Base-by-base conservation (phyloP, 2,329 filamentous ascomycete genomes). In the Fusarium concolor region DNA sequence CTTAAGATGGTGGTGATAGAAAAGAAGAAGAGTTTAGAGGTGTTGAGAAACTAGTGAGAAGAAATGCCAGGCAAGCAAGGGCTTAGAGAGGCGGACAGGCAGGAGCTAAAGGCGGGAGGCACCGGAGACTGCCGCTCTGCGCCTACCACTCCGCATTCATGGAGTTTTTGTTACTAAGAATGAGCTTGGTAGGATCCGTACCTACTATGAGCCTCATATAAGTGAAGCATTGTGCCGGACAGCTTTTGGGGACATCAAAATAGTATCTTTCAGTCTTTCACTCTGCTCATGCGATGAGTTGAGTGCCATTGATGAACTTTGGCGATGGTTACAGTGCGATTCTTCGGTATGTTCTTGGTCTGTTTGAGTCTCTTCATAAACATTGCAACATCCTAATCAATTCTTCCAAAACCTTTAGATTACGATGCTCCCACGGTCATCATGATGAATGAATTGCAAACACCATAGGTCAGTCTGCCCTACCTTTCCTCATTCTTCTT, bases 51-150 rank as follows among this genome's bases (percentile, higher is more conserved):
- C 8, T 9, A 47, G 14, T 14, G 4, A 31, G 18, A 28, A 33
- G 26, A n/a, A 33, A 20, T 31, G 41, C 22, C 18, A 31, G 12
- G 29, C 29, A 11, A 14, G 29, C 6, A 22, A 26, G 51, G n/a
- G 41, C 41, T 28, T 39, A 51, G 26, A 51, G 35, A 18, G 53
- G 49, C 26, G 10, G 29, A 31, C 10, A 6, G 18, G 41, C 43
- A 58, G 10, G 37, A 62, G 44, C 60, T 51, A 64, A 51, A 15
- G 15, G 22, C 52, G 45, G 61, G 52, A 64, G 60, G 59, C 29
- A 46, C 38, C 31, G 51, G 52, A 26, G 45, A 52, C 52, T 47
- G 29, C 59, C 59, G 52, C 15, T 39, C 6, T 24, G 15, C 24
- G 11, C 31, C 29, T n/a, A 12, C 15, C 45, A 52, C 33, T 24